A percentile compares a stretch with the other conserved stretches of the same genome.
phyloP scores from a whole-genome alignment of 768 basidiomycete species.

The Sarcodon sp. region DNA sequence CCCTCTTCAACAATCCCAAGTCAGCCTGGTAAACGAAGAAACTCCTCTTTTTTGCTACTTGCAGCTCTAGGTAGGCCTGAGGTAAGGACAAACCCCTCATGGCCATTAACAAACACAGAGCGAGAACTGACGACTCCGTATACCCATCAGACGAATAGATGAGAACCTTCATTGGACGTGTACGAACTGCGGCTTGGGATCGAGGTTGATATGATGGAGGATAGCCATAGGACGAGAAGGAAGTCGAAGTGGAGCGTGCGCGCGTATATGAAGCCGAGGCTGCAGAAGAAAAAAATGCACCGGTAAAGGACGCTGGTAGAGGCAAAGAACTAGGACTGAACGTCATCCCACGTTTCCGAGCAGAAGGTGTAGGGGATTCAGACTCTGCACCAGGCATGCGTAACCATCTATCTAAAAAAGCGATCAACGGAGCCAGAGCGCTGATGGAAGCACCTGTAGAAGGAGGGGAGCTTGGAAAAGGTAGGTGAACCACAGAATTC shows the following conservation, averaged over 20 bases:
- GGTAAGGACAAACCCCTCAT: slow-evolving; percentile 54
- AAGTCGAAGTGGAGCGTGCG: background rate
- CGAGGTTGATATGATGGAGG: slow-evolving; percentile 12
- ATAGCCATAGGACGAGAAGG: slow-evolving; percentile 2
- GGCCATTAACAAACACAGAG: slow-evolving; percentile 79
- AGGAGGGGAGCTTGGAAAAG: slow-evolving; percentile 59
- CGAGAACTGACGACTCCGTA: slow-evolving; percentile 85
- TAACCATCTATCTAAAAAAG: slow-evolving; percentile 42
- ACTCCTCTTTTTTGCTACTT: slow-evolving; percentile 63
- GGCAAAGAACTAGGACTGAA: slow-evolving; percentile 13
- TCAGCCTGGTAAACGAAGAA: slow-evolving; percentile 91
- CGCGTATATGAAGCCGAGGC: slow-evolving; percentile 1
- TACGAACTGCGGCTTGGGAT: slow-evolving; percentile 20
- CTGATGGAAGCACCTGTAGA: slow-evolving; percentile 40
- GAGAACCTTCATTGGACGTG: slow-evolving; percentile 59
- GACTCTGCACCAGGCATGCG: background rate
- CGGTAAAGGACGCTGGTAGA: slow-evolving; percentile 14
- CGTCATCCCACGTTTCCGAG: slow-evolving; percentile 3
- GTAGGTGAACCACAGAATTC: slow-evolving; percentile 57
- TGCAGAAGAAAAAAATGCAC: slow-evolving; percentile 13
- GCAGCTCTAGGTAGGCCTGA: slow-evolving; percentile 88
- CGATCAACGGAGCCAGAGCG: slow-evolving; percentile 47
- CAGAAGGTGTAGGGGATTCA: slow-evolving; percentile 1
- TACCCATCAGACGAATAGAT: slow-evolving; percentile 82
- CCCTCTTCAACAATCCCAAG: slow-evolving; percentile 52